Evolutionary conservation across 2,329 filamentous ascomycete species (phyloP), one percentile per base, ranked within the genome.

Genomic region (Cladosporium sp.): DNA sequence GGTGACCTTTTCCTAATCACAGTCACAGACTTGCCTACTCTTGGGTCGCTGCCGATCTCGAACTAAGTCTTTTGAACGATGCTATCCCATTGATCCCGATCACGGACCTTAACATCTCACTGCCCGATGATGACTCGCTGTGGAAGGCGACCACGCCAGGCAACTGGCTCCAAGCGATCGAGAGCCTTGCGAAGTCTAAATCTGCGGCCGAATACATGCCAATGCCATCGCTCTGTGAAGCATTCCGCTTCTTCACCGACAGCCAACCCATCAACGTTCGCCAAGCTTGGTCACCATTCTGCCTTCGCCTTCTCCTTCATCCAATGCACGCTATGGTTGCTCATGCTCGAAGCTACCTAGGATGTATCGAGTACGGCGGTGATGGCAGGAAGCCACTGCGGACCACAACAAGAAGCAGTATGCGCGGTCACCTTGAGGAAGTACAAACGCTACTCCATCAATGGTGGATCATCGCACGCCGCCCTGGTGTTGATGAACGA

Each of bases 41-140:
- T 65, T 85, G 81, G 78, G 79, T 83, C 32, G 82, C 82, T 75
- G 75, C 82, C 10, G 83, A 85, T 65, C 81, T 84, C 60, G 83
- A 85, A 65, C 74, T 85, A 51, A 81, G 80, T 60, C 71, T 85
- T 15, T 85, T 85, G 68, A 77, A 84, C 60, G 82, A 85, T 63
- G 78, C 76, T 1, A 73, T 76, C 1, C 80, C 82, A 0, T 70
- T 82, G 54, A 73, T 85, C 13, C 76, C 80, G 34, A 75, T 82
- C 58, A 79, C 75, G 37, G 79, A 84, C 40, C 72, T 85, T 8
- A 74, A 77, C 52, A 78, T 80, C 55, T 78, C 81, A 9, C 73
- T 84, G 25, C 82, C 82, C 9, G 24, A 25, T 15, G 40, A 44
- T 13, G 40, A 44, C 40, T 22, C 19, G 19, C 24, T 44, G n/a